Evolutionary conservation across 768 basidiomycete species (phyloP).

Genomic region (Tylopilus sp.): DNA sequence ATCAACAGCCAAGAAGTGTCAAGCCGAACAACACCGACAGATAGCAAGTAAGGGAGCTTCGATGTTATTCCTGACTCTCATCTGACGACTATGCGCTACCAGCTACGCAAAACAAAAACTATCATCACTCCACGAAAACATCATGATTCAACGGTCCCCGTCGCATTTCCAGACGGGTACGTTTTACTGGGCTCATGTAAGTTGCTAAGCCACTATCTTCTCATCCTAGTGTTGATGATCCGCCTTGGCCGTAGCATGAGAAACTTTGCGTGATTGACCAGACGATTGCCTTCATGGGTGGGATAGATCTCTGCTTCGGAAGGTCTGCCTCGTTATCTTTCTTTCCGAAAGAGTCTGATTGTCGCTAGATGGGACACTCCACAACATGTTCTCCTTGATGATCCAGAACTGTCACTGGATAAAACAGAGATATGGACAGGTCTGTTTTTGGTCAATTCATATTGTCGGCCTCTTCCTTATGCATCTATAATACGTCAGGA

Average conservation of each 20-base stretch:
- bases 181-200: constrained; percentile 97
- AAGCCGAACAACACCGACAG: constrained; percentile 88
- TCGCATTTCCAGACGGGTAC: constrained; percentile 97
- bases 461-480: not conserved
- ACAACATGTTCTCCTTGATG: constrained; percentile 87
- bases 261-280: constrained; percentile 98
- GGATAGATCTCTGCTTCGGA: constrained; percentile 91
- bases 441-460: constrained; percentile 21
- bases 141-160: constrained; percentile 95
- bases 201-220: constrained; percentile 20
- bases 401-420: constrained; percentile 59
- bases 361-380: constrained; percentile 86
- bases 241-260: constrained; percentile 65
- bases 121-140: constrained; percentile 79
- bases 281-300: constrained; percentile 97
- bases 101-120: constrained; percentile 88
- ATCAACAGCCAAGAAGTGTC: constrained; percentile 85
- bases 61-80: not conserved
- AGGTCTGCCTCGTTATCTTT: constrained; percentile 39
- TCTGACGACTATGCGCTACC: constrained; percentile 7
- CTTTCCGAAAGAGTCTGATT: not conserved
- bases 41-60: constrained; percentile 67
- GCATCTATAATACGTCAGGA: constrained; percentile 40
- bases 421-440: constrained; percentile 85
- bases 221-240: not conserved